These are phyloP conservation scores for Neurospora discreta DNA, from an alignment of 495 filamentous ascomycete species.

Conservation along the genomic window DNA sequence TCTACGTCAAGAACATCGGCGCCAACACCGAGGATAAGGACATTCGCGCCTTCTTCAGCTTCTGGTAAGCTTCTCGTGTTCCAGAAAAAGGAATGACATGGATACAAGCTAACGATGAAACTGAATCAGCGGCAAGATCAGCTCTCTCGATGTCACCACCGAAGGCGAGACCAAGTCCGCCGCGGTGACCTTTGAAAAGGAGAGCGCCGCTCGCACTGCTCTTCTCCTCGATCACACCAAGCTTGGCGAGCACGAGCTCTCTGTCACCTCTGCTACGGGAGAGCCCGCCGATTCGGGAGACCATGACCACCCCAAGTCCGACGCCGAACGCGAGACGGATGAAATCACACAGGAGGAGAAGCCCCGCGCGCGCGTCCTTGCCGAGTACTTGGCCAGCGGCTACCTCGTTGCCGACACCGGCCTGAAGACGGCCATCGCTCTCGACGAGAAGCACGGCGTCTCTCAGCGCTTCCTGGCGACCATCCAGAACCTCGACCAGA, in stretches of 20 bases:
- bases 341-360: conserved; percentile 81
- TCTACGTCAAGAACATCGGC: conserved; percentile 70
- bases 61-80: conserved; percentile 56
- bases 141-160: conserved; percentile 62
- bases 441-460: conserved; percentile 87
- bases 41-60: conserved; percentile 94
- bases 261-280: conserved; percentile 49
- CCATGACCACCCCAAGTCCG: conserved; percentile 42
- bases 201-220: conserved; percentile 89
- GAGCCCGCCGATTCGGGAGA: conserved; percentile 40
- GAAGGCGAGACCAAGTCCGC: conserved; percentile 61
- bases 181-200: conserved; percentile 90
- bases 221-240: conserved; percentile 93
- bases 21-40: conserved; percentile 73
- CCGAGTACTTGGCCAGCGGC: conserved; percentile 91
- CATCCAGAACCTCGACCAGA: conserved; percentile 65
- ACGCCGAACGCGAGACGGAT: conserved; percentile 49
- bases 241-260: conserved; percentile 70
- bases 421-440: conserved; percentile 70
- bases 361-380: conserved; percentile 80
- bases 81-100: neutral
- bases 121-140: conserved; percentile 73
- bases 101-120: neutral
- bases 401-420: conserved; percentile 80
- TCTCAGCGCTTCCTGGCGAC: conserved; percentile 62